Evolutionary conservation across 306 rosid species (phyloP), one percentile per base, ranked within the genome.

Genomic region (Rubus idaeus): DNA sequence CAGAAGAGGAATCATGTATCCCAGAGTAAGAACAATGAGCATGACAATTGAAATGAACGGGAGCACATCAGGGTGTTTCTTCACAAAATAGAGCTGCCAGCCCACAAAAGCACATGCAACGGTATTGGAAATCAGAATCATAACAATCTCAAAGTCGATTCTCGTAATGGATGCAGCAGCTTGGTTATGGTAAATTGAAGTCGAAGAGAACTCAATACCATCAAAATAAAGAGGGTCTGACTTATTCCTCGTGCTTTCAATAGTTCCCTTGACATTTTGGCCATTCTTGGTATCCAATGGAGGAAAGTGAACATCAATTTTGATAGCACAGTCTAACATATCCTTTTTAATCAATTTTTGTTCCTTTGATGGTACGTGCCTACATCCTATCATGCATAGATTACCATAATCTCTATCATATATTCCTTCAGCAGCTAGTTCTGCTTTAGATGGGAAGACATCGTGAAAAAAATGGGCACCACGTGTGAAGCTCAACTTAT

Each of bases 301-400:
- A 83, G 93, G 86, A 81, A 92, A 95, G 53, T 89, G 95, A 44
- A 90, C 63, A 69, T 75, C 84, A 75, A 95, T 65, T 76, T 51
- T 68, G 62, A 95, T 80, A 77, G 83, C 85, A 86, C 97, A 95
- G 87, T 95, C 98, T 57, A 89, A 35, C 37, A 89, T 83, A 45
- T 63, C 82, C 58, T 90, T 89, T 76, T 71, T 83, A 63, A 63
- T 73, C 77, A 45, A 78, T 23, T 73, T 72, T 61, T 83, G 86
- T 56, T 45, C 77, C 16, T 40, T 78, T 80, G 87, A 76, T 77
- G 80, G 78, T 78, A 85, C 80, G 37, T 66, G 83, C 84, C 85
- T 83, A 65, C 98, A 95, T 66, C 98, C 98, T 75, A 76, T 74
- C 92, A 92, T 89, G 86, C 98, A 95, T 70, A 92, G 60, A 26